phyloP scores from a whole-genome alignment of 2,329 filamentous ascomycete species.

The Aureobasidium sp. region DNA sequence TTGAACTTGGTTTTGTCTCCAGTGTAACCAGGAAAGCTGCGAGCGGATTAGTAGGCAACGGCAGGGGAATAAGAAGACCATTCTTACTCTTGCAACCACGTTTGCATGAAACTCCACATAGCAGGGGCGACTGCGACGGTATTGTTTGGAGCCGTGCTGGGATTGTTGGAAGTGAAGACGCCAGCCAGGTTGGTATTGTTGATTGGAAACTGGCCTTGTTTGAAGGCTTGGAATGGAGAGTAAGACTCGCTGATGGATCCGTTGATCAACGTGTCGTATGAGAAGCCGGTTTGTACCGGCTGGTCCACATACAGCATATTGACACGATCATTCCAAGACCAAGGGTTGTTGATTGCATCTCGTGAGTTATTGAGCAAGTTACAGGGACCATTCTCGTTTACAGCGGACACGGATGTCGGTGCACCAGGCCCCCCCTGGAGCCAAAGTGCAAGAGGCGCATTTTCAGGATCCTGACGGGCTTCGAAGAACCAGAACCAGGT shows the following conservation, averaged over 20 bases:
- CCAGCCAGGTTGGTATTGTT: slow-evolving; percentile 23
- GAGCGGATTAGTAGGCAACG: neutral
- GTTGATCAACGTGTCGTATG: slow-evolving; percentile 47
- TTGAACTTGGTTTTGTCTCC: neutral
- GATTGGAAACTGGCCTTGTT: slow-evolving; percentile 16
- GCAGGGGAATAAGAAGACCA: rapidly evolving
- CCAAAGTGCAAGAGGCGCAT: slow-evolving; percentile 52
- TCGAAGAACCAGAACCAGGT: slow-evolving; percentile 52
- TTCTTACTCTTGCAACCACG: slow-evolving; percentile 30
- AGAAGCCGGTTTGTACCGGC: slow-evolving; percentile 37
- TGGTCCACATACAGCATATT: slow-evolving; percentile 36
- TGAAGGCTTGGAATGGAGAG: slow-evolving; percentile 14
- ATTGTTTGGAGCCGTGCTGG: slow-evolving; percentile 23
- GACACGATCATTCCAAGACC: slow-evolving; percentile 37
- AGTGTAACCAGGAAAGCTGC: neutral
- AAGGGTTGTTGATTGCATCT: slow-evolving; percentile 39
- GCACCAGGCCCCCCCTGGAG: slow-evolving; percentile 59
- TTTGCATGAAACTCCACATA: slow-evolving; percentile 53
- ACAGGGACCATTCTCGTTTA: slow-evolving; percentile 50
- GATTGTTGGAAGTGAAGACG: slow-evolving; percentile 19
- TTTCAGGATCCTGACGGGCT: slow-evolving; percentile 40
- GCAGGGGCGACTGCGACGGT: slow-evolving; percentile 42
- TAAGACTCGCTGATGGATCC: slow-evolving; percentile 44
- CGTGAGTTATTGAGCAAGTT: slow-evolving; percentile 35
- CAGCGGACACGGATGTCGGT: slow-evolving; percentile 57